Conservation (phyloP, 805 yeast species). For the Ogataea ganodermae region DNA sequence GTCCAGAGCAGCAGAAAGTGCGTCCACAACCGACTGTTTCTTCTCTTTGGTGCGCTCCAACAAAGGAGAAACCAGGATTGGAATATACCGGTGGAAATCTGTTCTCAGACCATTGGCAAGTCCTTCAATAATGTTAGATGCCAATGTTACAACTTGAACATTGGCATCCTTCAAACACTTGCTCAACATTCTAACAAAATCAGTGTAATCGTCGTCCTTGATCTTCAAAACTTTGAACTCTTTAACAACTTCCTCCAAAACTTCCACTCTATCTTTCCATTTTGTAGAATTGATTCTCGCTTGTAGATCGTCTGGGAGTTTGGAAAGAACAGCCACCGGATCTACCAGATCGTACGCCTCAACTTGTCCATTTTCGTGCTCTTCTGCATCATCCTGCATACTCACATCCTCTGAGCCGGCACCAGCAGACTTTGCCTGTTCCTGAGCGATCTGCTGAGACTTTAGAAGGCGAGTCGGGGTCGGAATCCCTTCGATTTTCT, state of each 20-base stretch:
- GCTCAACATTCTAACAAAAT: constrained; percentile 61
- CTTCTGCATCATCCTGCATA: constrained; percentile 24
- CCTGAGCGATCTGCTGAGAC: constrained; percentile 42
- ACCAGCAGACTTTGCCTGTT: constrained; percentile 8
- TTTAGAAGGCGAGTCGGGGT: constrained; percentile 58
- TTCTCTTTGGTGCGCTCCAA: constrained; percentile 88
- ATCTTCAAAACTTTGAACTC: constrained; percentile 57
- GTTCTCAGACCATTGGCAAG: constrained; percentile 67
- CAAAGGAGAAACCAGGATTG: constrained; percentile 56
- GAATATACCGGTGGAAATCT: constrained; percentile 55
- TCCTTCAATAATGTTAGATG: constrained; percentile 64
- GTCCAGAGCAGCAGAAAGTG: constrained; percentile 66
- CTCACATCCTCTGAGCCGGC: constrained; percentile 40
- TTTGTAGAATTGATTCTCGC: constrained; percentile 58
- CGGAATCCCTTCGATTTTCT: constrained; percentile 44
- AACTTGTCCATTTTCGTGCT: constrained; percentile 28
- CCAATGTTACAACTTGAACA: constrained; percentile 77
- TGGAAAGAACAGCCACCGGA: constrained; percentile 65
- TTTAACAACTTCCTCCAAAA: constrained; percentile 61
- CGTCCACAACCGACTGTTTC: constrained; percentile 73
- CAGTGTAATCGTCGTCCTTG: constrained; percentile 60
- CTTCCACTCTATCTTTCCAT: constrained; percentile 94
- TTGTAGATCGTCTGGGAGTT: constrained; percentile 64
- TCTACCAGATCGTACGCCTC: constrained; percentile 75
- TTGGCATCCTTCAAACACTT: constrained; percentile 86